phyloP scores from a whole-genome alignment of 2,329 filamentous ascomycete species.

The Aspergillus cejpii region DNA sequence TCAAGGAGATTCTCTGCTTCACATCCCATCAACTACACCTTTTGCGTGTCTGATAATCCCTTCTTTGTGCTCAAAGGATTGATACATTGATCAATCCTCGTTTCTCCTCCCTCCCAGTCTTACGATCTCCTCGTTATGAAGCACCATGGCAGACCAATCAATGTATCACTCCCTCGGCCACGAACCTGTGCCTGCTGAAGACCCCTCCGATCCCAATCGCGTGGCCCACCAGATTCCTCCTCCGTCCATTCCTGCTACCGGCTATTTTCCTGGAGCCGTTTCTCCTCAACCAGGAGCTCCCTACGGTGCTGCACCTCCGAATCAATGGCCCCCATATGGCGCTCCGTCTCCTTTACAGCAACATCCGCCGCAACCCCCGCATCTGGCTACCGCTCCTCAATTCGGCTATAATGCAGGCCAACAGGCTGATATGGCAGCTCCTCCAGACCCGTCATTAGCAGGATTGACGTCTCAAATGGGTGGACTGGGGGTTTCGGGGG shows the following conservation, averaged over 20 bases:
- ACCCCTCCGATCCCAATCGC: conserved; percentile 51
- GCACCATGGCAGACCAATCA: conserved; percentile 39
- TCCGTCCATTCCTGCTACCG: conserved; percentile 44
- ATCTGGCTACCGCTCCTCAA: conserved; percentile 21
- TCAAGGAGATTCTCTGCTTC: background rate
- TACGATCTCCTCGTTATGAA: conserved; percentile 22
- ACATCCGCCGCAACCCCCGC: conserved; percentile 21
- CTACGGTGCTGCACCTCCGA: conserved; percentile 31
- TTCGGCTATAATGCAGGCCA: conserved; percentile 25
- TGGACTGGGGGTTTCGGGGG: conserved; percentile 60
- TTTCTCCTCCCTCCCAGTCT: conserved; percentile 2
- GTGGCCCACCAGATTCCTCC: conserved; percentile 44
- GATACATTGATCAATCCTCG: background rate
- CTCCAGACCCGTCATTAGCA: conserved; percentile 32
- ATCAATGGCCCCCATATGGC: conserved; percentile 29
- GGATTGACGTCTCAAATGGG: conserved; percentile 63
- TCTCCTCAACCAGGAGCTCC: conserved; percentile 35
- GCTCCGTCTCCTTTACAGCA: conserved; percentile 15
- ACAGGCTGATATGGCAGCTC: conserved; percentile 20
- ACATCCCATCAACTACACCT: background rate
- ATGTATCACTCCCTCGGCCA: conserved; percentile 39
- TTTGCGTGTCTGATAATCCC: conserved; percentile 4
- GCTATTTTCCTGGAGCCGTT: conserved; percentile 30
- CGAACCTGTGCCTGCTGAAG: conserved; percentile 37
- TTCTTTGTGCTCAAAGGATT: conserved; percentile 4